Base-by-base conservation (phyloP, 208 protist species). In the Acanthamoeba healyi region DNA sequence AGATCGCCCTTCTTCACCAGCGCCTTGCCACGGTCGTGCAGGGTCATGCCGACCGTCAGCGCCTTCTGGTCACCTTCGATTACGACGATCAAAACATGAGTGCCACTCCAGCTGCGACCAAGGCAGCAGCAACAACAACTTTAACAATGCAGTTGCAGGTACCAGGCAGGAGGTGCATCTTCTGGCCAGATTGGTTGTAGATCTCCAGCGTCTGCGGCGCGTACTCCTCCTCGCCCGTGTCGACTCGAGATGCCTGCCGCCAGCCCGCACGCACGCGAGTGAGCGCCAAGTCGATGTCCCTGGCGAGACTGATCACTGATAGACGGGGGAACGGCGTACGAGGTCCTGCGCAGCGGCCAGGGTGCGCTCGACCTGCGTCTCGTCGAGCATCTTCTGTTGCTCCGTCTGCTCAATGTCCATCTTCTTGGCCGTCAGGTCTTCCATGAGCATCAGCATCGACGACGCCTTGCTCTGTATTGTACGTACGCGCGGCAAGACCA, bases 391-490 rank as follows among this genome's bases (percentile, higher is more conserved):
- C 79, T 58, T 88, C 79, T 88, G 22, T 26, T 54, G 29, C n/a
- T 65, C 51, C 5, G 49, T 88, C 38, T 88, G 46, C 38, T 88
- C 70, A 19, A 81, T 49, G 36, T 81, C 70, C 70, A 81, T 88
- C 51, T 88, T 63, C 79, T 88, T 63, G 51, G 7, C 79, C 29
- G 79, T 26, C 44, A 54, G 49, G 42, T 88, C 79, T 22, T 88
- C 51, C 79, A 88, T 88, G 49, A 88, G 49, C 79, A 88, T 88
- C 70, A 81, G 40, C 70, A 81, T 81, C 14, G 70, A 81, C 36
- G 70, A 81, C 7, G 70, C 70, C 40, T 81, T 81, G 70, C 17
- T 81, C 70, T 81, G 36, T 38, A 81, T 3, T 6, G 14, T 10
- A 34, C 22, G 34, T 40, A 2, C 12, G 22, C 15, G 5, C 14